These are phyloP conservation scores for Colletotrichum nymphaeae DNA, from an alignment of 2,329 filamentous ascomycete species.

Conservation along the genomic window DNA sequence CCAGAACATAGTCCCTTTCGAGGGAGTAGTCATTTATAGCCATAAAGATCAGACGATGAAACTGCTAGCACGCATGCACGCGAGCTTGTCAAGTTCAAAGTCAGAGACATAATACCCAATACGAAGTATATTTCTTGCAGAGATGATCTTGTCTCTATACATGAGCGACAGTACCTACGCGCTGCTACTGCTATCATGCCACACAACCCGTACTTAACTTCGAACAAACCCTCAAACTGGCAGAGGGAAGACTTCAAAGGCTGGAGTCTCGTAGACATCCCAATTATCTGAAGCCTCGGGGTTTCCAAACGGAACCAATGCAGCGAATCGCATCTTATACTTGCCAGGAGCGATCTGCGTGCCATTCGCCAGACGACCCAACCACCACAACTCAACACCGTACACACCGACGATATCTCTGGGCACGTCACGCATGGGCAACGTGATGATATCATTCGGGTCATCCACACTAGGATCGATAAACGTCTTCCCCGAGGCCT, in stretches of 20 bases:
- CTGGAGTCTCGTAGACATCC: conserved; percentile 30
- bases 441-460: conserved; percentile 51
- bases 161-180: background rate
- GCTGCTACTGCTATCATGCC: too few species aligned
- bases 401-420: conserved; percentile 41
- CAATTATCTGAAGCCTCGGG: conserved; percentile 29
- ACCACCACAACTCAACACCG: conserved; percentile 51
- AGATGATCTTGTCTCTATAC: background rate
- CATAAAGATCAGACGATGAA: conserved; percentile 8
- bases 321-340: conserved; percentile 43
- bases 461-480: conserved; percentile 49
- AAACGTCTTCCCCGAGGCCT: conserved; percentile 46
- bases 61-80: background rate
- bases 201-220: background rate
- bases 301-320: conserved; percentile 25
- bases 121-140: background rate
- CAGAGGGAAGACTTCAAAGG: conserved; percentile 41
- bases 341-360: conserved; percentile 52
- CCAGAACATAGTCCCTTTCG: background rate
- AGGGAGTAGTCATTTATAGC: conserved; percentile 10
- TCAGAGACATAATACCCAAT: conserved; percentile 23
- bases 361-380: conserved; percentile 55
- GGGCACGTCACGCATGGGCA: conserved; percentile 49
- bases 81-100: background rate
- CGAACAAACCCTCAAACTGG: background rate